Evolutionary conservation across 2,329 filamentous ascomycete genomes (phyloP), one percentile per base, ranked within the genome.

Genomic region (Microsporum audouinii): DNA sequence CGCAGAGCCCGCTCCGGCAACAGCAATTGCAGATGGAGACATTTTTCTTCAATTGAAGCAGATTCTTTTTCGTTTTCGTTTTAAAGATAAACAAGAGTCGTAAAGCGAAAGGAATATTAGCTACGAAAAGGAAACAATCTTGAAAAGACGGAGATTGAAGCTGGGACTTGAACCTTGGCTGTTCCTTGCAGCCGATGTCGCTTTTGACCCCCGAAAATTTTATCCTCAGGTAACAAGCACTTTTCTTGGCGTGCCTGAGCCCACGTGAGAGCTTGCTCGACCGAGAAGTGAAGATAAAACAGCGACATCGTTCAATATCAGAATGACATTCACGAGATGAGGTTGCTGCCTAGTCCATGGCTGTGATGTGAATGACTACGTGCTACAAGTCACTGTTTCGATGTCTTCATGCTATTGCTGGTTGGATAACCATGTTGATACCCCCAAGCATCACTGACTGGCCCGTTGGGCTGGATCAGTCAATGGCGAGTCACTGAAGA

Each of bases 11-110:
- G 72, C 71, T 60, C 65, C 65, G 38, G 67, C 60, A 62, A 71
- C 64, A 64, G 62, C 69, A 60, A 73, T 62, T 64, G 71, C 69
- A 63, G 86, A 84, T 72, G 86, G 55, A 57, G 55, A 57, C 55
- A 57, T 57, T 41, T 43, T 36, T 38, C 36, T 10, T 56, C 14
- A 12, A 51, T 51, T 8, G 12, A 55, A 36, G 5, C 2, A 6
- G 31, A 5, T 14, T 36, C 3, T 29, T 17, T 12, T 34, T 55
- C 39, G 39, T 55, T 10, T 34, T 55, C 51, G 10, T 17, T 55
- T 36, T 36, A 17, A 8, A 12, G 2, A 55, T 6, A 17, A 36
- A 34, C 14, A 5, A 34, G 27, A 29, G 45, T 14, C 45, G 45
- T 31, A 51, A 51, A 51, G 5, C 23, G 27, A 29, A 33, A 2